These are phyloP conservation scores for Hypoxylon crocopeplum DNA, from an alignment of 495 filamentous ascomycete genomes.

Conservation along the genomic window DNA sequence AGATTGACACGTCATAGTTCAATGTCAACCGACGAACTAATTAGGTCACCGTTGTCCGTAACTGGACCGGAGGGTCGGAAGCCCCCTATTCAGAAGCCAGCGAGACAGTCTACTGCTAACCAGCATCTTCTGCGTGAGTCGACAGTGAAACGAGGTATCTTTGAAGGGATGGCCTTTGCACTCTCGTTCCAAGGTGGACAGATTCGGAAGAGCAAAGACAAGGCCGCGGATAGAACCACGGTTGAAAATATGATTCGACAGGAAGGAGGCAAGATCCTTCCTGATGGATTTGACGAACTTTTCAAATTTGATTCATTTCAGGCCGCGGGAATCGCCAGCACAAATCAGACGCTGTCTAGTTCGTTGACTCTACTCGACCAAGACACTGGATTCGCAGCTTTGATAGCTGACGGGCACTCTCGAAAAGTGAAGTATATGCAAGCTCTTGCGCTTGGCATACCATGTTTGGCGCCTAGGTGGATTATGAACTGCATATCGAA, in stretches of 20 bases:
- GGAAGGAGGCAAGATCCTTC: constrained; percentile 75
- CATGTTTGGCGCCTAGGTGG: constrained; percentile 84
- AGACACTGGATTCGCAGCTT: constrained; percentile 72
- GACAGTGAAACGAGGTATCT: constrained; percentile 51
- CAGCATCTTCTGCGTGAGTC: constrained; percentile 28
- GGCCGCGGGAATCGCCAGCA: constrained; percentile 21
- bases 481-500: constrained; percentile 72
- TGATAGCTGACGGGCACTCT: constrained; percentile 87
- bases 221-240: constrained; percentile 55
- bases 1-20: constrained; percentile 39
- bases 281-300: constrained; percentile 81
- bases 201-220: constrained; percentile 59
- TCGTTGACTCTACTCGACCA: constrained; percentile 37
- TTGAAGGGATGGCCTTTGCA: constrained; percentile 81
- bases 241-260: constrained; percentile 55
- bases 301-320: constrained; percentile 64
- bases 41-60: constrained; percentile 32
- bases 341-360: constrained; percentile 24
- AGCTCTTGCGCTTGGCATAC: constrained; percentile 87
- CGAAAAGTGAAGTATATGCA: constrained; percentile 95
- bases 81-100: constrained; percentile 17
- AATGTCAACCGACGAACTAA: constrained; percentile 50
- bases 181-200: constrained; percentile 66
- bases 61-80: constrained; percentile 11
- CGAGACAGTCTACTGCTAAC: constrained; percentile 24